Evolutionary conservation across 805 yeast genomes (phyloP).

Genomic region (Yamadazyma akitaensis): DNA sequence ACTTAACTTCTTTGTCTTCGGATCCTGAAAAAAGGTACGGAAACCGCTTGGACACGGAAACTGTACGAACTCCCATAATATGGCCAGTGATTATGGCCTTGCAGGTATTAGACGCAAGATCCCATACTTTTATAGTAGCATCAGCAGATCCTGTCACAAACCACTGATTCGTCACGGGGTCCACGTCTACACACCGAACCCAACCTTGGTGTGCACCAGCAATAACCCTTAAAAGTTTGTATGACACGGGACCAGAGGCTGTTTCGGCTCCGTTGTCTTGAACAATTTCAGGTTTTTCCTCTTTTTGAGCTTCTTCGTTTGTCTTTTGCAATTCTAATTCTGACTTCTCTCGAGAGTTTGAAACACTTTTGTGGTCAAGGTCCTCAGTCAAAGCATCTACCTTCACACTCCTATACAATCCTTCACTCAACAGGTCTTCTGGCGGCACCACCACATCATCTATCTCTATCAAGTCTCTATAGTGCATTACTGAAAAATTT

Average conservation of each 20-base stretch:
- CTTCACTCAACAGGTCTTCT: conserved; percentile 29
- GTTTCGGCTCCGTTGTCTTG: not conserved
- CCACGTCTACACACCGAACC: conserved; percentile 79
- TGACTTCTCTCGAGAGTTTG: too few relatives aligned
- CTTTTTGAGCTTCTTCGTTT: not conserved
- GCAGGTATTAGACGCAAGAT: conserved; percentile 65
- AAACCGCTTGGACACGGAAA: conserved; percentile 67
- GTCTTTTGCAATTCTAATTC: not conserved
- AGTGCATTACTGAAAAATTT: not conserved
- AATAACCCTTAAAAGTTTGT: conserved; percentile 51
- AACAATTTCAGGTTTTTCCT: too few relatives aligned
- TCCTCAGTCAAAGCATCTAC: not conserved
- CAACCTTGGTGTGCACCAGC: conserved; percentile 89
- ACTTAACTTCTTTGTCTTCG: conserved; percentile 87
- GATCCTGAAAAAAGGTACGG: conserved; percentile 91
- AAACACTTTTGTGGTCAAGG: not conserved
- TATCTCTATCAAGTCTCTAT: conserved; percentile 9
- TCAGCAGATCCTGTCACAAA: conserved; percentile 92
- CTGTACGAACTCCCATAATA: conserved; percentile 79
- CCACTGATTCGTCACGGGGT: conserved; percentile 80
- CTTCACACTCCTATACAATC: conserved; percentile 27
- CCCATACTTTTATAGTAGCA: conserved; percentile 89
- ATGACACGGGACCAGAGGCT: not conserved
- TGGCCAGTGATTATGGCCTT: conserved; percentile 86
- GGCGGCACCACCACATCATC: conserved; percentile 21